A percentile compares a stretch with the other conserved stretches of the same genome.
Evolutionary conservation across 1,284 basidiomycete species (phyloP).

Genomic region (Grifola frondosa): DNA sequence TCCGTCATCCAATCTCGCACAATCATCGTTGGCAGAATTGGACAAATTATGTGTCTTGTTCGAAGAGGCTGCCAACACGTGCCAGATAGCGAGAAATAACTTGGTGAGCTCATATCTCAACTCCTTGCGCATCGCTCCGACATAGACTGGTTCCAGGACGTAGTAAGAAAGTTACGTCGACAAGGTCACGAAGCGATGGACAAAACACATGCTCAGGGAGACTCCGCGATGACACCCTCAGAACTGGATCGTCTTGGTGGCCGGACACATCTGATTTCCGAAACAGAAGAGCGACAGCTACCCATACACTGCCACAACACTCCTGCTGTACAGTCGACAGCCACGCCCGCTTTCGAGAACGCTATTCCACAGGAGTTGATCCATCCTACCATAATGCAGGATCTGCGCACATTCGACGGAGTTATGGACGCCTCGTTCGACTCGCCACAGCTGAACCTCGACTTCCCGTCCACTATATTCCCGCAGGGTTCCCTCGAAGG

Average conservation of each 20-base stretch:
- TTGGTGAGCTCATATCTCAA: slow-evolving; percentile 38
- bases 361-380: slow-evolving; percentile 28
- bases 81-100: slow-evolving; percentile 48
- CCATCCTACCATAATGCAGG: slow-evolving; percentile 44
- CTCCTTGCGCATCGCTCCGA: neutral
- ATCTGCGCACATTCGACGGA: slow-evolving; percentile 41
- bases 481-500: slow-evolving; percentile 16
- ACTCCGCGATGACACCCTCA: slow-evolving; percentile 32
- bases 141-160: slow-evolving; percentile 36
- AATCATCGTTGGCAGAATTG: slow-evolving; percentile 57
- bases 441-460: slow-evolving; percentile 20
- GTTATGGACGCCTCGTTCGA: neutral
- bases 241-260: slow-evolving; percentile 67
- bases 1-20: slow-evolving; percentile 54
- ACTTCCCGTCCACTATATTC: slow-evolving; percentile 23
- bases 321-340: neutral
- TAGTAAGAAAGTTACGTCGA: slow-evolving; percentile 47
- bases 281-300: slow-evolving; percentile 5
- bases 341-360: slow-evolving; percentile 8
- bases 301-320: slow-evolving; percentile 1
- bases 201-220: slow-evolving; percentile 30
- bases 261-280: slow-evolving; percentile 43
- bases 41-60: slow-evolving; percentile 51
- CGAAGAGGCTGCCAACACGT: slow-evolving; percentile 46
- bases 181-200: slow-evolving; percentile 53